Evolutionary conservation across 75 land plant genomes (phyloP), one percentile per base, ranked within the genome.

Genomic region (Cryptomeria japonica): DNA sequence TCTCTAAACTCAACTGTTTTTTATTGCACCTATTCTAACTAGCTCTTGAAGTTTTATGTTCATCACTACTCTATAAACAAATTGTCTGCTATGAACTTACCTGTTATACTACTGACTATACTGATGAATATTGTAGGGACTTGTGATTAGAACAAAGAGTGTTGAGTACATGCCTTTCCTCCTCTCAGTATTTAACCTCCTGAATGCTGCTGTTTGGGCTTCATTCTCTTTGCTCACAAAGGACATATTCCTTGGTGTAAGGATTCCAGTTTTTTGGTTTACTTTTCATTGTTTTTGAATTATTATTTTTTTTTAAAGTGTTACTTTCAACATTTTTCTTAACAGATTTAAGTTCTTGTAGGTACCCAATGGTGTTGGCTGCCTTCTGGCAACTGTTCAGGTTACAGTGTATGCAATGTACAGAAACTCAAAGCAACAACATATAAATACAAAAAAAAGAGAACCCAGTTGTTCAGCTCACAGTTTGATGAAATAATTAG

Each of bases 81-180:
- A 47, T 37, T 38, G 14, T 79, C 25, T 38, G 5, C 42, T 39
- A 79, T 39, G 14, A 79, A 79, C 8, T 38, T 38, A 37, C 10
- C 8, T 51, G 10, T 34, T 56, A n/a, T 68, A 16, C 75, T 70
- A 31, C 32, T 70, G 32, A 70, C 75, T 10, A 72, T 47, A 8
- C 22, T 86, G 28, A 19, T 28, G 31, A 44, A 41, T 25, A 42
- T 41, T 80, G 3, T 4, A 91, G 88, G 86, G 84, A 41, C 39
- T 83, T 4, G 92, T 90, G 4, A 91, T 91, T 22, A 46, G 86
- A 90, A 90, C 92, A 5, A 82, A 73, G 55, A 91, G 89, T 36
- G 92, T 90, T 75, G 82, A 91, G 89, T 91, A 82, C 53, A 91
- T 91, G 92, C 92, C 92, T 16, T 91, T 91, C 11, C 89, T 90